Evolutionary conservation across 2,329 filamentous ascomycete species (phyloP), one percentile per base, ranked within the genome.

Genomic region (Phaeophleospora eucalypticola): DNA sequence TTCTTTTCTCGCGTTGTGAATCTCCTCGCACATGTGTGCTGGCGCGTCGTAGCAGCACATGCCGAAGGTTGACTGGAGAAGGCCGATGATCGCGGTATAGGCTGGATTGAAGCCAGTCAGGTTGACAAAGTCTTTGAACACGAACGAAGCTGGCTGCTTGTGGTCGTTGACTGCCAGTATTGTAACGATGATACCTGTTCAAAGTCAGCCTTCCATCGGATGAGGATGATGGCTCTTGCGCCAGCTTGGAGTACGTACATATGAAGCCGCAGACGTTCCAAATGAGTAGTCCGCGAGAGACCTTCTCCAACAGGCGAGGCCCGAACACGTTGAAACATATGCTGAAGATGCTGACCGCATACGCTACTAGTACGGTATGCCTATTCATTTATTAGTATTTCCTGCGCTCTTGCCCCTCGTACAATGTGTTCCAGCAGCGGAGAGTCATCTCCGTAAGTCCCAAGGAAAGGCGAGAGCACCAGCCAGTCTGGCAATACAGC

Each of bases 261-360:
- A 80, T 53, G 47, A 81, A 80, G 3, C 75, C 71, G 4, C 64
- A 52, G 21, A 81, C 69, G 47, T 80, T 81, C 71, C 76, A 79
- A 39, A 75, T 58, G 3, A 80, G 65, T 14, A 77, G 68, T 29
- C 66, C 71, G 16, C 71, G 71, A 4, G 74, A 74, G 19, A 80
- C 69, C 42, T 70, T 73, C 56, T 80, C 73, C 10, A 81, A 65
- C 4, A 77, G 63, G 34, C 73, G 71, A 0, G 76, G 69, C 2
- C 73, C 66, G 62, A 71, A 77, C 37, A 78, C 65, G 52, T 80
- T 81, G 45, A 75, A 65, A 2, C 58, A 61, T 0, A 73, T 63
- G 2, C 73, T 71, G 4, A 75, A 42, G 9, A 68, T 49, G 1
- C 73, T 72, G 29, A 79, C 67, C 7, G 70, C 59, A 48, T 78